Evolutionary conservation across 495 filamentous ascomycete species (phyloP), one percentile per base, ranked within the genome.

Genomic region (Neurospora intermedia): DNA sequence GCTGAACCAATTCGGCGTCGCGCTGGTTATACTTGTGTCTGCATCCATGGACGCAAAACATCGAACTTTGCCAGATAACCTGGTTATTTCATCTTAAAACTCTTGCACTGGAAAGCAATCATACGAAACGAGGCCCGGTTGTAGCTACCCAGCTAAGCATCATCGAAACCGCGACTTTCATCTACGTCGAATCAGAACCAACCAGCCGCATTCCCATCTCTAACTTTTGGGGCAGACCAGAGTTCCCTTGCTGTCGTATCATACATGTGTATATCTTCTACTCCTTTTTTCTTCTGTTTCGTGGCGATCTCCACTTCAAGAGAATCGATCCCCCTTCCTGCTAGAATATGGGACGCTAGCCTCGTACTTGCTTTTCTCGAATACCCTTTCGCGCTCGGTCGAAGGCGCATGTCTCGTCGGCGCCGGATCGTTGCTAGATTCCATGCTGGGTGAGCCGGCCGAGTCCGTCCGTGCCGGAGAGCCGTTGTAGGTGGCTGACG

Each of bases 321-420:
- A 86, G 81, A 99, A 93, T 71, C 96, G 87, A 84, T 98, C 94
- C 7, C 96, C 96, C 76, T 91, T 92, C 70, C 85, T 88, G 77
- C 91, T 89, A 74, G 86, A 81, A 82, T 87, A 98, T 73, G 93
- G 92, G 43, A 73, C 79, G 87, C 85, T 74, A 84, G 85, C 72
- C 82, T 98, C 93, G 82, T 97, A 98, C 84, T 97, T 97, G 80
- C 93, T 92, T 83, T 94, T 94, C 80, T 94, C 92, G 43, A 88
- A 74, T 43, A 94, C 85, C 74, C 87, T 85, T 74, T 94, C 86
- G 69, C 82, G 83, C 78, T 93, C 92, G 42, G 88, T 93, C 75
- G 91, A 85, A 3, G 93, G 91, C 69, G 91, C 90, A 82, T 96
- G 94, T 72, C 92, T 85, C 31, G 94, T 96, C 5, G 96, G 90